Evolutionary conservation across 2,329 filamentous ascomycete genomes (phyloP), one percentile per base, ranked within the genome.

Genomic region (Clarireedia homoeocarpa): DNA sequence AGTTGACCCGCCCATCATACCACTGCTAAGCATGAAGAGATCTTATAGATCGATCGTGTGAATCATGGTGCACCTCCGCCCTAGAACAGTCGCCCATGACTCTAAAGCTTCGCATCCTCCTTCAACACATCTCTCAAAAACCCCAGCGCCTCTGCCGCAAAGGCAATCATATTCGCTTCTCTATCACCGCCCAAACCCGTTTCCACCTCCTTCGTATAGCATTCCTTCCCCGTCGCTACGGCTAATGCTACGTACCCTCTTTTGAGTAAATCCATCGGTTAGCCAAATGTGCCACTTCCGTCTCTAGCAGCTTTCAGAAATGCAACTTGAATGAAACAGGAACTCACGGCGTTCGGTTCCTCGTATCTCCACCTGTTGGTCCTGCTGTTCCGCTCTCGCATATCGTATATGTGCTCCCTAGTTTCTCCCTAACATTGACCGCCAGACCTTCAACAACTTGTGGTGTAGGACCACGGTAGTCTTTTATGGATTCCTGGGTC

Each of bases 381-480:
- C 83, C 83, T n/a, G 82, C 83, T 2, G 82, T 85, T 1, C 83
- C 83, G 52, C 77, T 81, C 72, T 85, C 81, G 54, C 73, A 74
- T 6, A 85, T 64, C 7, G 77, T 76, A 64, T 84, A 85, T 17
- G 80, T 83, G 56, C 75, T 76, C 6, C 73, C 72, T 26, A 85
- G 67, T 46, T 75, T 79, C n/a, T 64, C 69, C n/a, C 82, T 70
- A 27, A 82, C 77, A 62, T 83, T 76, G 42, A 74, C 73, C 0
- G 82, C 83, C 6, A 86, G 65, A 0, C 75, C 77, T 1, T 72
- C 70, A 2, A 85, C 82, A 51, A 85, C 74, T 1, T 76, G 74
- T 0, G 80, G 74, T 1, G 79, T 84, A 0, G 83, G 83, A 0
- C 83, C 83, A n/a, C 69, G 70, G 69, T 86, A 86, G 53, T 62